These are phyloP conservation scores for Entomophthora muscae DNA, from an alignment of 371 early-diverging fungal genomes.

Conservation along the genomic window DNA sequence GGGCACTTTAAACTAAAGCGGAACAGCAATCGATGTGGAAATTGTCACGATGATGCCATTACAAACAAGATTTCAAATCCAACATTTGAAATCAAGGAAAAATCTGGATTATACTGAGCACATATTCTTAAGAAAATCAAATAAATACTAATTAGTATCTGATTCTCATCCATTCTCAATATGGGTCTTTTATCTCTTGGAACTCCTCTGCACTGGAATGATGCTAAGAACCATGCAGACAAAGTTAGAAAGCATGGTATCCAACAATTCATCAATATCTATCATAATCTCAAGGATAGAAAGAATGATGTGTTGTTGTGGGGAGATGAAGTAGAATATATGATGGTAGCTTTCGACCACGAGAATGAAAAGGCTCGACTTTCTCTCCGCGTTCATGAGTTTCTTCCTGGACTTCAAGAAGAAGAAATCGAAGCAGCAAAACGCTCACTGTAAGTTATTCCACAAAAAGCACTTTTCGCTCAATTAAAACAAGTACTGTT, in stretches of 20 bases:
- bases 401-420: constrained; percentile 53
- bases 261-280: constrained; percentile 79
- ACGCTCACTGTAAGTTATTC: constrained; percentile 14
- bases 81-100: too few relatives aligned
- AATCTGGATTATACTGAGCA: too few relatives aligned
- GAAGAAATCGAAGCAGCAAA: constrained; percentile 42
- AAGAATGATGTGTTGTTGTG: constrained; percentile 64
- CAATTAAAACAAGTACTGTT: constrained; percentile 9
- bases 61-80: too few relatives aligned
- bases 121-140: too few relatives aligned
- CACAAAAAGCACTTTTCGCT: not conserved
- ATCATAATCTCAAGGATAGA: constrained; percentile 53
- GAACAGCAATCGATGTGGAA: too few relatives aligned
- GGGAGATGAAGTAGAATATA: constrained; percentile 98
- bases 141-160: too few relatives aligned
- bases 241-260: constrained; percentile 89
- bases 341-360: constrained; percentile 68
- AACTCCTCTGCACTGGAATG: constrained; percentile 88
- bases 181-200: constrained; percentile 94
- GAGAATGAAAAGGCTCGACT: constrained; percentile 47
- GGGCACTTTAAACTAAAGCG: too few relatives aligned
- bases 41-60: too few relatives aligned
- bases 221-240: constrained; percentile 67
- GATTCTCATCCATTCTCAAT: not conserved
- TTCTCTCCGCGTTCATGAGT: constrained; percentile 67